A percentile compares a stretch with the other conserved stretches of the same genome.
phyloP scores from a whole-genome alignment of 2,329 filamentous ascomycete genomes.

The Ophiosphaerella narmari region DNA sequence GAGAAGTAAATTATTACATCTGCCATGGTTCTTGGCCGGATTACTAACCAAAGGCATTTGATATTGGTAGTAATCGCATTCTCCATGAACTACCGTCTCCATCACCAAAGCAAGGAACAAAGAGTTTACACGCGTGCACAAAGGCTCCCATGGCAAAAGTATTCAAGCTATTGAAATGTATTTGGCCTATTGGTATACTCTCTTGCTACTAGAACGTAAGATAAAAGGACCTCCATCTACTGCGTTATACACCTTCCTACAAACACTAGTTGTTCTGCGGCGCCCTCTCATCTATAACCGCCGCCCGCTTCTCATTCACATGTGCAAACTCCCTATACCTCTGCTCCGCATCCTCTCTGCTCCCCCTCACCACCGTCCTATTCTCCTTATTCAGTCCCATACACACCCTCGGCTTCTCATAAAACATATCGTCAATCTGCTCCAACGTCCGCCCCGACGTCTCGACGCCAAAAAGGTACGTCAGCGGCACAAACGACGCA shows the following conservation, averaged over 20 bases:
- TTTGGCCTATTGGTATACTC: too few species aligned
- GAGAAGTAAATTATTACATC: too few species aligned
- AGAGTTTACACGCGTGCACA: too few species aligned
- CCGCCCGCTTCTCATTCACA: conserved; percentile 11
- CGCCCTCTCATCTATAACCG: conserved; percentile 5
- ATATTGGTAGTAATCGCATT: too few species aligned
- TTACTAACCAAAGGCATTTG: too few species aligned
- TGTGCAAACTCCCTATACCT: conserved; percentile 24
- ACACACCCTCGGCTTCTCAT: conserved; percentile 32
- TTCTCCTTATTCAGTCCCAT: conserved; percentile 41
- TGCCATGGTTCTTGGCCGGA: too few species aligned
- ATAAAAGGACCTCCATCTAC: neutral
- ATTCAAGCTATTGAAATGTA: too few species aligned
- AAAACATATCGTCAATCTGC: conserved; percentile 39
- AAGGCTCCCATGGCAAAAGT: too few species aligned
- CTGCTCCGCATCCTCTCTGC: conserved; percentile 26
- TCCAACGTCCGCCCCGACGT: conserved; percentile 31
- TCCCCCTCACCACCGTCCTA: conserved; percentile 20
- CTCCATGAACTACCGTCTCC: too few species aligned
- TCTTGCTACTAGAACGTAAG: too few species aligned
- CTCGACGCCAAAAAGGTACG: conserved; percentile 45
- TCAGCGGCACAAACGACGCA: conserved; percentile 54
- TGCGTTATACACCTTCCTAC: neutral
- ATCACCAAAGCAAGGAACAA: too few species aligned
- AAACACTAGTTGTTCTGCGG: conserved; percentile 2